Conservation (phyloP, 495 filamentous ascomycete species). For the Trichoderma orchidacearum region DNA sequence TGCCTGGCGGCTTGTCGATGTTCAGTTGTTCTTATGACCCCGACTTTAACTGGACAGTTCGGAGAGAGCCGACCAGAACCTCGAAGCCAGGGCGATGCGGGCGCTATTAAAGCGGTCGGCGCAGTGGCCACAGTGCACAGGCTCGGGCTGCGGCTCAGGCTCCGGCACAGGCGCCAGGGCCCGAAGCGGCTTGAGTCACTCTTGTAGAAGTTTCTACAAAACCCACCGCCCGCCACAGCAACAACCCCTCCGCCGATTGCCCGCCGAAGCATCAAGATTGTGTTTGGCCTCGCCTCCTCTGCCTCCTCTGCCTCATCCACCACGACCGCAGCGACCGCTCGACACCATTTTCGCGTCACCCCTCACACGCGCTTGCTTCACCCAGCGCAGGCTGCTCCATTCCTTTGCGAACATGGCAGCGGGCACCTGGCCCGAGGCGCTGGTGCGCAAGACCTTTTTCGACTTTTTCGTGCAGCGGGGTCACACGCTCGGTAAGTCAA, state of each 20-base stretch:
- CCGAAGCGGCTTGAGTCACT: slow-evolving; percentile 21
- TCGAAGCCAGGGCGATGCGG: no score
- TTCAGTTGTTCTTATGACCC: no score
- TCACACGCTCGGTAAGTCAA: slow-evolving; percentile 37
- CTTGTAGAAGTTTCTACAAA: slow-evolving; percentile 21
- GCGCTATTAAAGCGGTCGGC: not conserved
- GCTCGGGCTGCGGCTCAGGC: not conserved
- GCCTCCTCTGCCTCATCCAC: slow-evolving; percentile 5
- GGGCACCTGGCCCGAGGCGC: slow-evolving; percentile 46
- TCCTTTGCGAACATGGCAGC: slow-evolving; percentile 21
- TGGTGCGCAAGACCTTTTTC: slow-evolving; percentile 66
- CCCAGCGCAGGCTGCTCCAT: not conserved
- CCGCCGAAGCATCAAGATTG: slow-evolving; percentile 9
- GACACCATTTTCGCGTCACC: no score
- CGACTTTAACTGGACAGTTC: no score
- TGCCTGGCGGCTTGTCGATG: no score
- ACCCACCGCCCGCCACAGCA: not conserved
- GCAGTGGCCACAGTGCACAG: not conserved
- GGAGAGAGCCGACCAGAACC: no score
- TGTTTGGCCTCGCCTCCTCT: not conserved
- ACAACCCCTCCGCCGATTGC: slow-evolving; percentile 8
- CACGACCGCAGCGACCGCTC: slow-evolving; percentile 1
- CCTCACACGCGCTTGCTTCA: no score
- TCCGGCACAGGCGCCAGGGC: slow-evolving; percentile 3
- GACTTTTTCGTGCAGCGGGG: slow-evolving; percentile 68